These are phyloP conservation scores for Hamigera avellanea DNA, from an alignment of 495 filamentous ascomycete species.

Conservation along the genomic window DNA sequence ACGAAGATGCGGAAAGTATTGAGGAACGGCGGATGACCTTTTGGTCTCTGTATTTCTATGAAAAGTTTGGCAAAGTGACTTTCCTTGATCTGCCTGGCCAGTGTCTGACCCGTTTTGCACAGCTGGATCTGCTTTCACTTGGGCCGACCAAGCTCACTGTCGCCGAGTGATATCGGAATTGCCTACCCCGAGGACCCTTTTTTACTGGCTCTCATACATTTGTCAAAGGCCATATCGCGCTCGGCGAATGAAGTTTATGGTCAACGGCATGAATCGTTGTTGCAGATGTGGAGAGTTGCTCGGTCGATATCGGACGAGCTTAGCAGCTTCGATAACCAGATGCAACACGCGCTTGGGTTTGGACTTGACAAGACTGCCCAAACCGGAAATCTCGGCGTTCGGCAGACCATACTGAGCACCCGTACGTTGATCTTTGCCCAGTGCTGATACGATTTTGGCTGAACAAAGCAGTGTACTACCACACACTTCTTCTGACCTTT, in stretches of 20 bases:
- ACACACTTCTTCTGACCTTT: slow-evolving; percentile 29
- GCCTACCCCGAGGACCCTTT: slow-evolving; percentile 25
- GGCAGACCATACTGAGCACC: slow-evolving; percentile 23
- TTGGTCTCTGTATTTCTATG: slow-evolving; percentile 31
- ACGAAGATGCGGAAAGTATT: slow-evolving; percentile 16
- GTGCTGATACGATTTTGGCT: no score
- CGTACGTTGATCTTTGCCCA: slow-evolving; percentile 5
- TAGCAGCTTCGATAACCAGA: slow-evolving; percentile 16
- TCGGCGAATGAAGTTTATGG: slow-evolving; percentile 29
- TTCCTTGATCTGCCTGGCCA: no score
- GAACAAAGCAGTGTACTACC: slow-evolving; percentile 27
- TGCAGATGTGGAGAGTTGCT: slow-evolving; percentile 33
- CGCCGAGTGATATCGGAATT: slow-evolving; percentile 23
- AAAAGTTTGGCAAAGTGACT: no score
- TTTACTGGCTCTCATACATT: slow-evolving; percentile 15
- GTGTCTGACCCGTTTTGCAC: no score
- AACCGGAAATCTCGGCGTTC: slow-evolving; percentile 21
- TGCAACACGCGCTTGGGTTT: slow-evolving; percentile 22
- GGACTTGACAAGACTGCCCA: slow-evolving; percentile 21
- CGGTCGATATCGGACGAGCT: slow-evolving; percentile 26
- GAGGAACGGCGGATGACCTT: slow-evolving; percentile 28
- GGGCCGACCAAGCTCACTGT: slow-evolving; percentile 27
- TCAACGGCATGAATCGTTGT: slow-evolving; percentile 27
- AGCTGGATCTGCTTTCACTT: slow-evolving; percentile 34
- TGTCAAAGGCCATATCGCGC: slow-evolving; percentile 23